Conservation (phyloP, 1,284 basidiomycete genomes). For the Microbotryum saponariae region DNA sequence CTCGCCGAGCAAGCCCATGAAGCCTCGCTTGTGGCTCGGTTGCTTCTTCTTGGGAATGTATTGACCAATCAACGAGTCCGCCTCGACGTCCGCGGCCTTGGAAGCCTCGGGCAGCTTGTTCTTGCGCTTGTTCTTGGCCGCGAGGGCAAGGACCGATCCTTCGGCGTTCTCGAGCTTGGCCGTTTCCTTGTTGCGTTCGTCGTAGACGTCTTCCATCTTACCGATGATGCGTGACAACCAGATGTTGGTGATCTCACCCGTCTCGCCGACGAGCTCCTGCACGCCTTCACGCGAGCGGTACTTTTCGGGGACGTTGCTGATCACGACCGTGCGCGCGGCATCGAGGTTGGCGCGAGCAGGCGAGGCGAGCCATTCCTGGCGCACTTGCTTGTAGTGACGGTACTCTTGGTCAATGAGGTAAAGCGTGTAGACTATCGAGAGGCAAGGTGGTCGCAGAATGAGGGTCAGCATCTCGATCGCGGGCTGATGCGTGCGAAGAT, state of each 20-base stretch:
- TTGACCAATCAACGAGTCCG: constrained; percentile 45
- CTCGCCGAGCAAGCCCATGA: constrained; percentile 52
- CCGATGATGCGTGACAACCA: constrained; percentile 56
- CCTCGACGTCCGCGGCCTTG: constrained; percentile 5
- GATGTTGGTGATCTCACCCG: constrained; percentile 68
- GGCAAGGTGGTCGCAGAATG: background rate
- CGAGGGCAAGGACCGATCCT: constrained; percentile 61
- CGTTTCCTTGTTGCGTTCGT: constrained; percentile 63
- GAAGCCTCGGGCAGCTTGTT: too few species aligned
- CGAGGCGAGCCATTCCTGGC: constrained; percentile 72
- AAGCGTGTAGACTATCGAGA: constrained; percentile 60
- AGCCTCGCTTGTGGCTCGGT: constrained; percentile 66
- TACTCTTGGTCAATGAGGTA: constrained; percentile 73
- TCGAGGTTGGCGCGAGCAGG: constrained; percentile 59
- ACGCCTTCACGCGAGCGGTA: constrained; percentile 58
- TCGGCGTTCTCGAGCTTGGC: constrained; percentile 75
- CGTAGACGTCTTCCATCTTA: constrained; percentile 70
- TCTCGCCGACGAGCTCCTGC: constrained; percentile 48
- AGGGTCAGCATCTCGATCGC: too few species aligned
- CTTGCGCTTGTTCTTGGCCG: constrained; percentile 49
- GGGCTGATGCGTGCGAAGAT: too few species aligned
- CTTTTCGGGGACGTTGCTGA: constrained; percentile 72
- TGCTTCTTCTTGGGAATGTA: constrained; percentile 60
- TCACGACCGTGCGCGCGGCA: constrained; percentile 74
- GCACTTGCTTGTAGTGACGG: constrained; percentile 66